Conservation (phyloP, 2,329 filamentous ascomycete species). For the Fusarium domesticum region DNA sequence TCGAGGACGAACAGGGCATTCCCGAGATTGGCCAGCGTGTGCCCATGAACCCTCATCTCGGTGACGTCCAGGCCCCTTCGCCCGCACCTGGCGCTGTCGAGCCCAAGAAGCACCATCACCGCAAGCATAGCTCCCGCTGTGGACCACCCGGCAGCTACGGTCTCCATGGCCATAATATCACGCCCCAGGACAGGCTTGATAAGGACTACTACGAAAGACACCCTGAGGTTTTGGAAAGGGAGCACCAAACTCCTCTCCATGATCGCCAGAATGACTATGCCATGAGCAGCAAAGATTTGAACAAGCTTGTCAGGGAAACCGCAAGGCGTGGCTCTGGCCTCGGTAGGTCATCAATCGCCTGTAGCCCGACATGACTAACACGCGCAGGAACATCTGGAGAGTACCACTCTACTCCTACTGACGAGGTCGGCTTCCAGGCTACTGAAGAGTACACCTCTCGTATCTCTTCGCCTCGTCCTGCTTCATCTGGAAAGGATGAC, state of each 20-base stretch:
- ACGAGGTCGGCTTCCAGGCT: constrained; percentile 86
- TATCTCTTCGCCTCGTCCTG: constrained; percentile 64
- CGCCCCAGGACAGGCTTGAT: constrained; percentile 76
- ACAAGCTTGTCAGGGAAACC: constrained; percentile 80
- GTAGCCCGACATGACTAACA: constrained; percentile 16
- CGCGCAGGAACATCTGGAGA: constrained; percentile 60
- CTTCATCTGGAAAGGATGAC: constrained; percentile 31
- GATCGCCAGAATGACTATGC: constrained; percentile 69
- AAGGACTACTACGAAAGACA: constrained; percentile 92
- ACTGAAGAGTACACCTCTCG: constrained; percentile 80
- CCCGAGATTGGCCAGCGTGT: constrained; percentile 90
- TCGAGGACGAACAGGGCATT: constrained; percentile 79
- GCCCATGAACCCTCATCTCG: constrained; percentile 88
- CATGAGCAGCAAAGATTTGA: constrained; percentile 84
- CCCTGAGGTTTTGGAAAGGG: constrained; percentile 75
- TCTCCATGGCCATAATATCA: constrained; percentile 80
- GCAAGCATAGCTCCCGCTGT: constrained; percentile 69
- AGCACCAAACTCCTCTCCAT: constrained; percentile 56
- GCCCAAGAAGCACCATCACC: constrained; percentile 56
- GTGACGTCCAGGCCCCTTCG: constrained; percentile 93
- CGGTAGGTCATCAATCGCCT: constrained; percentile 39
- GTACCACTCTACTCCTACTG: constrained; percentile 73
- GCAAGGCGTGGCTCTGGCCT: constrained; percentile 51
- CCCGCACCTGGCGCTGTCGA: constrained; percentile 57
- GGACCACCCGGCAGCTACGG: constrained; percentile 87